A percentile compares a stretch with the other conserved stretches of the same genome.
phyloP scores from a whole-genome alignment of 2,329 filamentous ascomycete species.

The Hypoxylon sp. region DNA sequence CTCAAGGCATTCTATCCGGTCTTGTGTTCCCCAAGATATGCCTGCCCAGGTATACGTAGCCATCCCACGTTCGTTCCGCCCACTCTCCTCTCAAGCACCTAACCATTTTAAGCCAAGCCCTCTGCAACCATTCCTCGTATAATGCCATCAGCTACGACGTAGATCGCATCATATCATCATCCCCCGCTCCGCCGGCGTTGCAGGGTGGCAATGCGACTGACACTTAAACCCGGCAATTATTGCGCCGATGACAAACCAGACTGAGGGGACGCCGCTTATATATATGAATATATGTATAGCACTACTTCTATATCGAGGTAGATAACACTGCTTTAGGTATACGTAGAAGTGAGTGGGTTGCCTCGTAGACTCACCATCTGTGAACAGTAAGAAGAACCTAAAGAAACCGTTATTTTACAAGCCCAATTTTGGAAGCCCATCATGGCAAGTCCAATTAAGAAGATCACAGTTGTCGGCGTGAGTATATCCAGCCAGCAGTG shows the following conservation, averaged over 20 bases:
- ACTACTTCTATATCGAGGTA: too few species aligned
- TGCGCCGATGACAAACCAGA: background rate
- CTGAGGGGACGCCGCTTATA: too few species aligned
- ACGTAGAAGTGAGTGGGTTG: too few species aligned
- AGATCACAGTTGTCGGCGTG: constrained; percentile 39
- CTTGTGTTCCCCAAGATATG: too few species aligned
- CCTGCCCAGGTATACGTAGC: too few species aligned
- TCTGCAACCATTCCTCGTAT: background rate
- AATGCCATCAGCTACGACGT: background rate
- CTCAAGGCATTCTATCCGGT: too few species aligned
- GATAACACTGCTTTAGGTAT: too few species aligned
- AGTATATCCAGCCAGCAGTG: constrained; percentile 10
- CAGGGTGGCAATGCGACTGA: background rate
- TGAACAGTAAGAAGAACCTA: too few species aligned
- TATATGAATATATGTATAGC: too few species aligned
- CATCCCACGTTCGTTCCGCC: too few species aligned
- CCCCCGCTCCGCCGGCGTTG: background rate
- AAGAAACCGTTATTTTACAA: background rate
- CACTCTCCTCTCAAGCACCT: too few species aligned
- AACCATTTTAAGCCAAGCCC: background rate
- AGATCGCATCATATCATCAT: background rate
- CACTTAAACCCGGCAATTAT: background rate
- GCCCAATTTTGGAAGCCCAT: background rate
- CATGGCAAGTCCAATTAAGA: constrained; percentile 37
- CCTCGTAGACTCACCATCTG: too few species aligned